Conservation (phyloP, 345 rosid species). For the Eucalyptus regnans region DNA sequence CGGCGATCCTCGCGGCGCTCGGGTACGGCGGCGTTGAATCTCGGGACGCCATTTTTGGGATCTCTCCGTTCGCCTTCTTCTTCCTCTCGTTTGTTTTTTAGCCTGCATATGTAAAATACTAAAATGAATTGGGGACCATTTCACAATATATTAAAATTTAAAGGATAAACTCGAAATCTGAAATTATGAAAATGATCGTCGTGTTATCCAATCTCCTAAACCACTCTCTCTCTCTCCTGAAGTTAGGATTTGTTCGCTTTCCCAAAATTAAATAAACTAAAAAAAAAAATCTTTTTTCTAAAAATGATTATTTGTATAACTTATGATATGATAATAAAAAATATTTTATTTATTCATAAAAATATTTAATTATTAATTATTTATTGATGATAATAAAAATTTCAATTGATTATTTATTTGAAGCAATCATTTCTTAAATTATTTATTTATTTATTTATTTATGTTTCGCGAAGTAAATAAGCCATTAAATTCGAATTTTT, state of each 20-base stretch:
- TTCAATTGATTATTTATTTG: not conserved
- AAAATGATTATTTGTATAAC: not conserved
- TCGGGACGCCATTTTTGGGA: constrained; percentile 8
- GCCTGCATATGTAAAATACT: not conserved
- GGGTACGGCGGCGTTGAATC: constrained; percentile 43
- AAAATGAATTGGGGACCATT: not conserved
- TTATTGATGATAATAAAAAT: not conserved
- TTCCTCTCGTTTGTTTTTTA: not conserved
- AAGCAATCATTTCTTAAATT: accelerated
- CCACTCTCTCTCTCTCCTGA: not conserved
- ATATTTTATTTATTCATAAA: accelerated
- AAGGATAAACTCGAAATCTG: not conserved
- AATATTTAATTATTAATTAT: not conserved
- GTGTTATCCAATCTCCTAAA: not conserved
- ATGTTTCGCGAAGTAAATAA: accelerated
- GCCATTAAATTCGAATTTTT: not conserved
- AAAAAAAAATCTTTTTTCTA: accelerated
- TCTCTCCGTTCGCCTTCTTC: not conserved
- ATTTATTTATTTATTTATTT: accelerated
- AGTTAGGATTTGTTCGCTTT: not conserved
- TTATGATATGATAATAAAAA: not conserved
- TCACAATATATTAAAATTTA: not conserved
- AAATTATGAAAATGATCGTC: not conserved
- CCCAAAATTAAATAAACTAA: no score
- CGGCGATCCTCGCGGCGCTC: constrained; percentile 74